Evolutionary conservation across 2,329 filamentous ascomycete species (phyloP).

Genomic region (Pyrenochaeta sp.): DNA sequence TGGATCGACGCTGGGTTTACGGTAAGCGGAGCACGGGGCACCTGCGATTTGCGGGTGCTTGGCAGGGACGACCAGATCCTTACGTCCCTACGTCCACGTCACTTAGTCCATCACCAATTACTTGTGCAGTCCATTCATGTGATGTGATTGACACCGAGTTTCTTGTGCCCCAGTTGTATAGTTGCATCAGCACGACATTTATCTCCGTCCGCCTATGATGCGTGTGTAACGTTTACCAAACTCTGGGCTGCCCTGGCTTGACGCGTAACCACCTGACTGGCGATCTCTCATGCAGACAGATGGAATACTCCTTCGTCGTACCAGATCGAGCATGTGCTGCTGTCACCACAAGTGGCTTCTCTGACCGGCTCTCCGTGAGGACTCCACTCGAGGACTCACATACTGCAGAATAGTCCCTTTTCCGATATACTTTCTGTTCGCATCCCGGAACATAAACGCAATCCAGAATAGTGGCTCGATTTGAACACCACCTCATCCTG

Average conservation of each 20-base stretch:
- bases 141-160: too few species aligned
- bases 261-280: not conserved
- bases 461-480: not conserved
- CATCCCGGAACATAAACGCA: not conserved
- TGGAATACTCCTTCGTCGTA: not conserved
- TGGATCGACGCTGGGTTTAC: slow-evolving; percentile 10
- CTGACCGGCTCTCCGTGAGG: not conserved
- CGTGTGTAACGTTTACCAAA: too few species aligned
- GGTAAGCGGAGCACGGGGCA: slow-evolving; percentile 1
- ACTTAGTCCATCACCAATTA: slow-evolving; percentile 3
- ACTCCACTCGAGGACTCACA: not conserved
- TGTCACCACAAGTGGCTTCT: not conserved
- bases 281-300: not conserved
- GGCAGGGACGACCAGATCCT: slow-evolving; percentile 1
- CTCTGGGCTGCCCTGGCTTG: not conserved
- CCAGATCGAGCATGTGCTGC: not conserved
- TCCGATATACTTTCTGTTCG: not conserved
- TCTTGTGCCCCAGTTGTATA: too few species aligned
- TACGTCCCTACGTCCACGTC: not conserved
- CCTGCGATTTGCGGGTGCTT: slow-evolving; percentile 1
- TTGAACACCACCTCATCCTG: not conserved
- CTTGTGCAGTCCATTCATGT: not conserved
- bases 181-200: too few species aligned
- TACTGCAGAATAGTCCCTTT: too few species aligned
- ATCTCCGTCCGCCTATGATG: not conserved